Base-by-base conservation (phyloP, 164 flowering plant genomes). In the Warburgia ugandensis region DNA sequence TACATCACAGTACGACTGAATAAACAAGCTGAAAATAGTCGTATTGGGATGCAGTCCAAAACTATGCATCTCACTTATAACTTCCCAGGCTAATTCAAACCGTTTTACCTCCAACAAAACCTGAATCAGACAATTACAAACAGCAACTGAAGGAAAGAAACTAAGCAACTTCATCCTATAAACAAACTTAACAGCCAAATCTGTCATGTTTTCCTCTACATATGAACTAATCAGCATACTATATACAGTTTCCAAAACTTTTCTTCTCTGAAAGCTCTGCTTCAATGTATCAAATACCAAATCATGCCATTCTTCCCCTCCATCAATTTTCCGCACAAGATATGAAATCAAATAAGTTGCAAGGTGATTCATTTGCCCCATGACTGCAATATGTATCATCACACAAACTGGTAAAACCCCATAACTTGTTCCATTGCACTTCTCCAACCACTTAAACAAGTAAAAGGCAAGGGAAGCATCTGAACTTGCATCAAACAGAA, bases 401-500 rank as follows among this genome's bases (percentile, higher is more conserved):
- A 57, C 47, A 68, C 79, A 73, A 21, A 66, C 28, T 0, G 69
- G 50, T 42, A 19, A 56, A 30, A 73, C 41, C 5, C 62, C 46
- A 44, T 60, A 71, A 33, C 55, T 45, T 12, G 47, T 53, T 8
- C 64, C 67, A 6, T 23, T 36, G 29, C 51, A 62, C 16, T 20
- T 53, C 30, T 72, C 68, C 17, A 39, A 74, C 82, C 77, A 74
- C 48, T 46, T 63, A 50, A 69, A 74, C 61, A 74, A 74, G 62
- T 55, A 58, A 9, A 70, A 49, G 54, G 66, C 59, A 42, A 73
- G 70, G 17, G 45, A 40, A 39, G 80, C 76, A 60, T 69, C 68
- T 10, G 36, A 57, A 49, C 66, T 71, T 57, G 60, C 69, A 17
- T 61, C 47, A 56, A 43, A 78, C 41, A 75, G 27, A 43, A 50